phyloP scores from a whole-genome alignment of 2,329 filamentous ascomycete species.

The Talaromyces sp. region DNA sequence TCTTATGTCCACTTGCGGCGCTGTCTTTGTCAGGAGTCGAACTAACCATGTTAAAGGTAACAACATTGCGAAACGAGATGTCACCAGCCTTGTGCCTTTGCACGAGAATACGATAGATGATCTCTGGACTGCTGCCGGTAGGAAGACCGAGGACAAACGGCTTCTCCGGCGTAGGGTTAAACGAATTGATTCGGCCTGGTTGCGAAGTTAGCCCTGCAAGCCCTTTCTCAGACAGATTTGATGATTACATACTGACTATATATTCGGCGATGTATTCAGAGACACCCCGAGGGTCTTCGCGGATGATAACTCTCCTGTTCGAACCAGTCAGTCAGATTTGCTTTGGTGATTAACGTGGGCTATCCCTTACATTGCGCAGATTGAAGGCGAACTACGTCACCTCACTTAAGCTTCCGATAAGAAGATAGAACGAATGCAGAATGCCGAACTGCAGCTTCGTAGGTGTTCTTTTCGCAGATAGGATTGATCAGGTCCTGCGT shows the following conservation, averaged over 20 bases:
- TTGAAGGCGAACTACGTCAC: constrained; percentile 14
- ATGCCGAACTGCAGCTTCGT: not conserved
- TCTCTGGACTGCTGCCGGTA: constrained; percentile 74
- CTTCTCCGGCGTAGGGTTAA: constrained; percentile 63
- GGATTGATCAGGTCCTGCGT: not conserved
- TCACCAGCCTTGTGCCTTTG: constrained; percentile 42
- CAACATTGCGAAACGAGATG: constrained; percentile 80
- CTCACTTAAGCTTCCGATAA: constrained; percentile 9
- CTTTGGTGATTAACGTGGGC: not conserved
- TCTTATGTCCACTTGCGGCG: no score
- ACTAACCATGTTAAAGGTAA: constrained; percentile 84
- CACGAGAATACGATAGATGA: constrained; percentile 72
- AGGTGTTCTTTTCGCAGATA: not conserved
- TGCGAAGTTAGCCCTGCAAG: not conserved
- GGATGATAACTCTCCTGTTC: constrained; percentile 74
- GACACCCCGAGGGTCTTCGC: constrained; percentile 63
- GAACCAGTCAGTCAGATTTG: not conserved
- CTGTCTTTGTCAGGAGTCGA: no score
- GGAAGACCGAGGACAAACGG: constrained; percentile 80
- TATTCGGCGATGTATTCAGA: constrained; percentile 76
- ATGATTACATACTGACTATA: constrained; percentile 57
- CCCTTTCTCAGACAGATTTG: not conserved
- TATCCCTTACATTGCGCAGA: constrained; percentile 14
- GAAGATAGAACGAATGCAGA: not conserved
- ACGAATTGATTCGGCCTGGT: constrained; percentile 69